Conservation (phyloP, 2,329 filamentous ascomycete genomes). For the Neonectria punicea region DNA sequence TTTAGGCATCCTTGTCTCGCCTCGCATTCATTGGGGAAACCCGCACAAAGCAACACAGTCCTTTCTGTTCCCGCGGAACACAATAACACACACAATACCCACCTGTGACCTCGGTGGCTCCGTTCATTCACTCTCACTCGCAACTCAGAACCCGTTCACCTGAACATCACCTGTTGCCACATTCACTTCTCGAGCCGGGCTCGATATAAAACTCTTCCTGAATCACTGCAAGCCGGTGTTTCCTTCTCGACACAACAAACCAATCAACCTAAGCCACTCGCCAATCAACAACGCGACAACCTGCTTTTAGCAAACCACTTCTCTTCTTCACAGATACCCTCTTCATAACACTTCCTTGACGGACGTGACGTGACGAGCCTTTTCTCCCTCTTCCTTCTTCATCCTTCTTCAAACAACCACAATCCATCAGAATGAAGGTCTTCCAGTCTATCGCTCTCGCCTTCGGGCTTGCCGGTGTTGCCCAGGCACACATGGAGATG, state of each 20-base stretch:
- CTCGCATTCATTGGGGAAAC: constrained; percentile 30
- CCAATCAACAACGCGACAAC: constrained; percentile 20
- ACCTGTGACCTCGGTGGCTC: not conserved
- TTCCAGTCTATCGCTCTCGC: constrained; percentile 51
- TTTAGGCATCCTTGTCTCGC: constrained; percentile 22
- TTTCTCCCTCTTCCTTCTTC: constrained; percentile 3
- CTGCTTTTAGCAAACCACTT: constrained; percentile 12
- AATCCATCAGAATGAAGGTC: constrained; percentile 54
- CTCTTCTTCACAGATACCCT: constrained; percentile 28
- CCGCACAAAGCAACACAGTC: constrained; percentile 33
- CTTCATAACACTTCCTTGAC: constrained; percentile 17
- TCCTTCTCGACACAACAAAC: not conserved
- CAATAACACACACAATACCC: constrained; percentile 17
- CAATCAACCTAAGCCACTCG: not conserved
- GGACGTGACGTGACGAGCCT: constrained; percentile 23
- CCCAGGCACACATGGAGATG: constrained; percentile 68
- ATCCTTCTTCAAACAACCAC: constrained; percentile 11
- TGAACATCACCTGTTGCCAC: constrained; percentile 13
- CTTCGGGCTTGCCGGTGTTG: constrained; percentile 55
- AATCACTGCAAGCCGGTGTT: constrained; percentile 5
- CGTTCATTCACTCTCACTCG: constrained; percentile 7
- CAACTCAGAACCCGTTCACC: constrained; percentile 4
- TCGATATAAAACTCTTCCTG: constrained; percentile 26
- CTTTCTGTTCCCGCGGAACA: constrained; percentile 29
- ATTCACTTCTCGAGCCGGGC: constrained; percentile 24